These are phyloP conservation scores for Malassezia furfur DNA, from an alignment of 1,284 basidiomycete species.

Conservation along the genomic window DNA sequence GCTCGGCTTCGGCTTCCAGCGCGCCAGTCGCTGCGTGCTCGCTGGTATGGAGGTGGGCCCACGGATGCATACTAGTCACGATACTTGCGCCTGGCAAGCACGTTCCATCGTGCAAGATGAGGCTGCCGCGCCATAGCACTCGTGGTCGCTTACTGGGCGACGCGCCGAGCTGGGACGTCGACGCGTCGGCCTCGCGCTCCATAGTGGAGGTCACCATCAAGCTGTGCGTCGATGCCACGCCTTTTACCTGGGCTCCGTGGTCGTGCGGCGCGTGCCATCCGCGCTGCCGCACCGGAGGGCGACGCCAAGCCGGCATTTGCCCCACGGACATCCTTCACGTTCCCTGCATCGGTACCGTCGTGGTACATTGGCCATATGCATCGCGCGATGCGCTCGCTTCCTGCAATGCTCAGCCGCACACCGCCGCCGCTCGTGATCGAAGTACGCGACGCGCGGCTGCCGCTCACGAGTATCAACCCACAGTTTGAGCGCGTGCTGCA, in stretches of 20 bases:
- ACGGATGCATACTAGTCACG: conserved; percentile 35
- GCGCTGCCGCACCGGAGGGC: neutral
- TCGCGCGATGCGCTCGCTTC: conserved; percentile 50
- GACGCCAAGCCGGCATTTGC: conserved; percentile 25
- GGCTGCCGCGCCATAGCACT: conserved; percentile 34
- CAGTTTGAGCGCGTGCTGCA: conserved; percentile 51
- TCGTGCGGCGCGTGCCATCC: neutral
- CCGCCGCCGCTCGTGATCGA: conserved; percentile 75
- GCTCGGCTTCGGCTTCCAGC: conserved; percentile 29
- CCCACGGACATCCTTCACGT: conserved; percentile 49
- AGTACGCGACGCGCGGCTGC: conserved; percentile 81
- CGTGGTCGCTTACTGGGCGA: neutral
- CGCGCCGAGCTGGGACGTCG: neutral
- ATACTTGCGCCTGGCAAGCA: conserved; percentile 34
- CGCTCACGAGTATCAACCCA: conserved; percentile 84
- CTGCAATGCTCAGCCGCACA: conserved; percentile 58
- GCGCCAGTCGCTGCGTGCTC: neutral
- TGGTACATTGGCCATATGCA: conserved; percentile 96
- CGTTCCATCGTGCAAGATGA: conserved; percentile 38
- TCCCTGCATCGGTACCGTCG: conserved; percentile 59
- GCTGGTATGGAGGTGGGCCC: conserved; percentile 10
- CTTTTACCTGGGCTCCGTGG: neutral
- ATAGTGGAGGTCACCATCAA: conserved; percentile 3
- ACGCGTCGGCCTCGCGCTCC: neutral
- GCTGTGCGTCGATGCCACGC: neutral